Percentiles rank a stretch among this genome's conserved stretches.
These are phyloP conservation scores for Jaapia argillacea DNA, from an alignment of 768 basidiomycete species.

Conservation along the genomic window DNA sequence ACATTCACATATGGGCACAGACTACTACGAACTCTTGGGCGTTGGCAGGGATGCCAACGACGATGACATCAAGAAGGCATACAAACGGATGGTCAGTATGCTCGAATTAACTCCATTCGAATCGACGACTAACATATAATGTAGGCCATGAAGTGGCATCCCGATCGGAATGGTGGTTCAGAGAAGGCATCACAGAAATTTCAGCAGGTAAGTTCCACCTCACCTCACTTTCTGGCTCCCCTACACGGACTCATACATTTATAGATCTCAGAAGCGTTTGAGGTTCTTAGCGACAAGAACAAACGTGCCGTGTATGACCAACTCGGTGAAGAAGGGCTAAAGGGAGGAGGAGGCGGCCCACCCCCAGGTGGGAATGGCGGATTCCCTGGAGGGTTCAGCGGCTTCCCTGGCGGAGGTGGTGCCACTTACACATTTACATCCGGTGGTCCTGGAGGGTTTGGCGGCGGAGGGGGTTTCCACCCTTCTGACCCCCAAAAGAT, in stretches of 20 bases:
- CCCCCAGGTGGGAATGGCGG: conserved; percentile 36
- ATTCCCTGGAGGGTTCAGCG: conserved; percentile 25
- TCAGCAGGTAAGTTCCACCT: conserved; percentile 61
- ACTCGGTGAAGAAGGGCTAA: conserved; percentile 92
- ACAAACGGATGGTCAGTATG: conserved; percentile 77
- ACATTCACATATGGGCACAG: conserved; percentile 75
- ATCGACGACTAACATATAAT: conserved; percentile 3
- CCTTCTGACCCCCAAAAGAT: conserved; percentile 81
- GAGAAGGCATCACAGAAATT: conserved; percentile 86
- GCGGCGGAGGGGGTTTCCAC: conserved; percentile 42
- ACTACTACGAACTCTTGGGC: conserved; percentile 85
- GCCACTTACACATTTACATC: conserved; percentile 49
- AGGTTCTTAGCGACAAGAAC: conserved; percentile 83
- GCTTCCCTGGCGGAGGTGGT: conserved; percentile 40
- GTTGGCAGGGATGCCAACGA: conserved; percentile 63
- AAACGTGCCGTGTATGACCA: conserved; percentile 87
- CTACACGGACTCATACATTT: too few species aligned
- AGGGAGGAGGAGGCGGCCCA: conserved; percentile 48
- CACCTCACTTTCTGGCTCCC: too few species aligned
- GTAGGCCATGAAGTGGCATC: conserved; percentile 89
- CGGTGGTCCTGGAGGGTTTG: conserved; percentile 35
- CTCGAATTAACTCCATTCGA: background rate
- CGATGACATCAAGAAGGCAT: conserved; percentile 87
- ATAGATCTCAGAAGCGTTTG: conserved; percentile 91
- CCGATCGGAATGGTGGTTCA: conserved; percentile 80